Evolutionary conservation across 495 filamentous ascomycete species (phyloP).

Genomic region (Penicillium samsonianum): DNA sequence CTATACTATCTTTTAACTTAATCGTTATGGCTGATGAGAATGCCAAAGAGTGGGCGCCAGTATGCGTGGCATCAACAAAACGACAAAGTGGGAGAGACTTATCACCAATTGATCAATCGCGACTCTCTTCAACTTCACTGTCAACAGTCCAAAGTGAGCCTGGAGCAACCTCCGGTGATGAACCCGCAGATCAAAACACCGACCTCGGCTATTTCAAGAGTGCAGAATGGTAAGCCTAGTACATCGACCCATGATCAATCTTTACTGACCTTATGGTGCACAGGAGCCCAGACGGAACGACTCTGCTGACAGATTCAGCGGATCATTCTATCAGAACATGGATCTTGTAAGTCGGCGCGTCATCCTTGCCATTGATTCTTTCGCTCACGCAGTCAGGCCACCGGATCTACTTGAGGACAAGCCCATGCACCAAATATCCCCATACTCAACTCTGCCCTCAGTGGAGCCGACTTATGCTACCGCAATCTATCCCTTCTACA

Average conservation of each 20-base stretch:
- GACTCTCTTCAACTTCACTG: neutral
- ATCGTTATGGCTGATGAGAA: conserved; percentile 19
- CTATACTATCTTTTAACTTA: too few relatives aligned
- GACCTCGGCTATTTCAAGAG: conserved; percentile 56
- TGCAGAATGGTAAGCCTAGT: conserved; percentile 54
- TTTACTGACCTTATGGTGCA: neutral
- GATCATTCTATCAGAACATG: conserved; percentile 69
- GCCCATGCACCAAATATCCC: conserved; percentile 50
- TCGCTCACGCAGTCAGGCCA: conserved; percentile 46
- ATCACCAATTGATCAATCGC: neutral
- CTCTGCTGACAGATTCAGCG: conserved; percentile 70
- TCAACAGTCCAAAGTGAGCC: neutral
- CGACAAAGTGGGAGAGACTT: neutral
- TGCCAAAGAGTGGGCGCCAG: conserved; percentile 18
- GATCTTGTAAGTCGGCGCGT: conserved; percentile 55
- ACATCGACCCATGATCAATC: neutral
- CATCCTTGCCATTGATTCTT: neutral
- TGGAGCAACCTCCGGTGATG: neutral
- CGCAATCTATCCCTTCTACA: conserved; percentile 71
- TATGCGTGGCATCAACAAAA: conserved; percentile 39
- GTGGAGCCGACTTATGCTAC: conserved; percentile 72
- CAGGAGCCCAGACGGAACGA: conserved; percentile 81
- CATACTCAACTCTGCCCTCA: conserved; percentile 61
- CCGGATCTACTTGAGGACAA: conserved; percentile 64
- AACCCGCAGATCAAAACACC: neutral